Evolutionary conservation across 2,329 filamentous ascomycete genomes (phyloP).

Genomic region (Scedosporium dehoogii): DNA sequence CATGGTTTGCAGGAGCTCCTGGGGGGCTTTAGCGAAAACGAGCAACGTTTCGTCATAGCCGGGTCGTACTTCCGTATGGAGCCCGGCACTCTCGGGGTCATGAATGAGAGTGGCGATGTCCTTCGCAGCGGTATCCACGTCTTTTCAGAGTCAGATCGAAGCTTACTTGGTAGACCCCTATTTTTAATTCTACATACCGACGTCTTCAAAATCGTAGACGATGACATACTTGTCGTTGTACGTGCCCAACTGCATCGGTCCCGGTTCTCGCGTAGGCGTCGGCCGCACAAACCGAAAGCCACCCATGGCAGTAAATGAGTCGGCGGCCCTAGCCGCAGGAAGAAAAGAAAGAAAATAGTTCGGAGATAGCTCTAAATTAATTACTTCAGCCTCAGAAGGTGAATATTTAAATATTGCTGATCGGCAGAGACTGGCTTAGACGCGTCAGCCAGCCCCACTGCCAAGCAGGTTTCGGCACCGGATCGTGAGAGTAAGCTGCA

Average conservation of each 20-base stretch:
- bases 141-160: slow-evolving; percentile 11
- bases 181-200: slow-evolving; percentile 17
- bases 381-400: no score
- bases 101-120: slow-evolving; percentile 38
- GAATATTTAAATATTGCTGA: no score
- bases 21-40: slow-evolving; percentile 55
- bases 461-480: no score
- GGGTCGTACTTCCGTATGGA: slow-evolving; percentile 62
- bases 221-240: slow-evolving; percentile 31
- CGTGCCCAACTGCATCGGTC: neutral
- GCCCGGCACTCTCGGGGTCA: slow-evolving; percentile 50
- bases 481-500: no score
- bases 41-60: slow-evolving; percentile 58
- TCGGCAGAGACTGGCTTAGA: no score
- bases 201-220: slow-evolving; percentile 24
- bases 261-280: no score
- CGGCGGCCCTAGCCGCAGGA: no score
- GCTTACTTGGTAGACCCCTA: neutral
- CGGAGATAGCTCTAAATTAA: no score
- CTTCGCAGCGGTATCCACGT: slow-evolving; percentile 21
- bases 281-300: no score
- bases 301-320: no score
- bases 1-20: slow-evolving; percentile 51
- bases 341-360: no score
- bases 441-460: no score